Base-by-base conservation (phyloP, 1,284 basidiomycete genomes). In the Volvariella surrecta region DNA sequence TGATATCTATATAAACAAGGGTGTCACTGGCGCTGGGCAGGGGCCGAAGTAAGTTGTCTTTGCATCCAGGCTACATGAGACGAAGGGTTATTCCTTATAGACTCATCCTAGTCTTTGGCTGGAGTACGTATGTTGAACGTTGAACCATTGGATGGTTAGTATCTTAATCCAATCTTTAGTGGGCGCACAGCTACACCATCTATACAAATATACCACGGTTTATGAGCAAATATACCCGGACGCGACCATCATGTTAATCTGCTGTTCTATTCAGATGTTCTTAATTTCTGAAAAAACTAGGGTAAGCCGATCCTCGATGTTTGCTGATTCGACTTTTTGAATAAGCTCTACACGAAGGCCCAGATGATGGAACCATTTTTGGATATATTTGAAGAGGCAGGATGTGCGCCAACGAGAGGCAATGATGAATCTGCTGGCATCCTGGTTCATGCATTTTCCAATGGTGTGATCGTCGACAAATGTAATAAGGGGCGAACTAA, bases 371-470 rank as follows among this genome's bases (percentile, higher is more conserved):
- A 35, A 16, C 34, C 34, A 15, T 19, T 15, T 6, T 15, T 19
- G n/a, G 13, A 19, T 6, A 35, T 16, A 6, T 7, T 35, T 15
- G n/a, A 28, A 11, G 11, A 11, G 6, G 24, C 11, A 28, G 24
- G 24, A 28, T 6, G 11, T 6, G 6, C 24, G 6, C 6, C 24
- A 28, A 28, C 24, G 24, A 11, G 11, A 28, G 11, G 6, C 24
- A 6, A 28, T 28, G 7, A 35, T 31, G 34, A 35, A 16, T 6
- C 18, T 7, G 13, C 7, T 4, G 15, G 67, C 11, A 55, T 78
- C 17, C 60, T 79, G 2, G 55, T 71, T 1, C 76, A 79, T 44
- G 57, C 62, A 0, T 77, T 79, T 48, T 79, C 76, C 2, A 79
- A 79, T 34, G 77, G 76, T 73, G 52, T 19, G 43, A 18, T 4